Conservation (phyloP, 2,329 filamentous ascomycete species). For the Exophiala calicioides region DNA sequence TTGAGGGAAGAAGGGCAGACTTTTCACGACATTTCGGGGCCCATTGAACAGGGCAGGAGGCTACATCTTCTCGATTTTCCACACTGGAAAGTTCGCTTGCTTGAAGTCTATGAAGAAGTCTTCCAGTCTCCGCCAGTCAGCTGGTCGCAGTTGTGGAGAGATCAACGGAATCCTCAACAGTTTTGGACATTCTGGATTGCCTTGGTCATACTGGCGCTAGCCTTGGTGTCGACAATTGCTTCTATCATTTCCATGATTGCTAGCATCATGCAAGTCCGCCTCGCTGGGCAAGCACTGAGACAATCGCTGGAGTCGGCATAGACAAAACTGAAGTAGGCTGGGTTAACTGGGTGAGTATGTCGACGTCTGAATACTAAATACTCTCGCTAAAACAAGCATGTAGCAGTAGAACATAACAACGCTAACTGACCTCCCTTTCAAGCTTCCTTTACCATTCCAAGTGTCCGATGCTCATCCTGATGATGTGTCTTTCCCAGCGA, state of each 20-base stretch:
- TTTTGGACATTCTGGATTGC: constrained; percentile 18
- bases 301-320: too few relatives aligned
- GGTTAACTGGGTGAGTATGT: too few relatives aligned
- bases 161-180: constrained; percentile 15
- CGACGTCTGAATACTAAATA: too few relatives aligned
- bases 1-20: constrained; percentile 3
- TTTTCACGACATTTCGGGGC: background rate
- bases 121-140: constrained; percentile 10
- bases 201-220: constrained; percentile 9
- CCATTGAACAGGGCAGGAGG: background rate
- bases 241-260: constrained; percentile 2
- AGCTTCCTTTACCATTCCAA: too few relatives aligned
- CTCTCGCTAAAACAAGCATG: too few relatives aligned
- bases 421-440: too few relatives aligned
- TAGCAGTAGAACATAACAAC: too few relatives aligned
- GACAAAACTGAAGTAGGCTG: too few relatives aligned
- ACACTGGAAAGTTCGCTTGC: constrained; percentile 12
- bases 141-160: constrained; percentile 9
- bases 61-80: constrained; percentile 6
- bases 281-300: too few relatives aligned
- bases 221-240: constrained; percentile 9
- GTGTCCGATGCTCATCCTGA: too few relatives aligned
- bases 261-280: too few relatives aligned
- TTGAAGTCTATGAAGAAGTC: constrained; percentile 11
- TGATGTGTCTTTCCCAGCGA: too few relatives aligned